Base-by-base conservation (phyloP, 2,329 filamentous ascomycete species). In the Pochonia chlamydosporia region DNA sequence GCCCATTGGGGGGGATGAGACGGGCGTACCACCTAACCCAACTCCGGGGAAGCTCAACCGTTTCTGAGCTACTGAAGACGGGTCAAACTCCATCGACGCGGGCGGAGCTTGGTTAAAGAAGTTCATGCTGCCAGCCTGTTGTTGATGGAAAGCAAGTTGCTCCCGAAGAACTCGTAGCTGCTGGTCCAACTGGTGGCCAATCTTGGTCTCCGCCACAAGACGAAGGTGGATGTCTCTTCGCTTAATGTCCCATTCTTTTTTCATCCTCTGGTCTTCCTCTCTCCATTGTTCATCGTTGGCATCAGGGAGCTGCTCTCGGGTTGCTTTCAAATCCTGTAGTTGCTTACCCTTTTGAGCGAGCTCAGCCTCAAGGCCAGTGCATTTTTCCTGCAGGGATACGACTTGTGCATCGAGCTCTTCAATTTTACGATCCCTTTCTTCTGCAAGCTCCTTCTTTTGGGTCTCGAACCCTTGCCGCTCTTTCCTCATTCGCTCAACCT, bases 271-370 rank as follows among this genome's bases (percentile, higher is more conserved):
- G 43, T 81, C 74, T 46, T 67, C 69, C 44, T 76, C 71, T 44
- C 72, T 70, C 73, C 71, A 76, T 51, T 73, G 74, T 13, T 81
- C 78, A 31, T 82, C 81, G 47, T 82, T 75, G n/a, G 72, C 78
- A 14, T 77, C 82, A 2, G 79, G 76, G 11, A 81, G 73, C 47
- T 76, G 78, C 63, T 85, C 85, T 43, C 82, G 71, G 53, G 85
- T 79, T 49, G 84, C 81, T 61, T 93, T 88, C 23, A 90, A 74
- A 44, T 83, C 77, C 61, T 89, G 88, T 54, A 92, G 79, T 53
- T 85, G 79, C 46, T 85, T 87, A 50, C 68, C 68, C 52, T 71
- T 71, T 47, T 87, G 78, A 54, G 82, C 84, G 24, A 93, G 75
- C 52, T 88, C 84, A 8, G 86, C 78, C 62, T 93, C 88, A 43